Evolutionary conservation across 208 protist species (phyloP), one percentile per base, ranked within the genome.

Genomic region (Wallacemonas rigidus): DNA sequence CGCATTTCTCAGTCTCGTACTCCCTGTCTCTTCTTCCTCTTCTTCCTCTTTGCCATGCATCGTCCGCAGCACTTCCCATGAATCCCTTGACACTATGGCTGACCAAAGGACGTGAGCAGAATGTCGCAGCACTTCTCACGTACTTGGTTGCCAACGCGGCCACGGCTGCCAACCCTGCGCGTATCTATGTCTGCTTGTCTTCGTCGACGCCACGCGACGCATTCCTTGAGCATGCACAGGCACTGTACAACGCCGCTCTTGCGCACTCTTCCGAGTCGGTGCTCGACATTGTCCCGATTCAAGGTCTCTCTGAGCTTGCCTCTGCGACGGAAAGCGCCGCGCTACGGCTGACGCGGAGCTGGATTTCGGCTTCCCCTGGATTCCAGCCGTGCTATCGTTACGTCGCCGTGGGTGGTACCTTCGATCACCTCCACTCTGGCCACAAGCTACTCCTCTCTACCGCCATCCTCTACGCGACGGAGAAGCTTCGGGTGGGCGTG

Each of bases 321-420:
- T 17, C 12, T 7, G 3, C 14, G 36, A 26, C 45, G 48, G 6
- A 17, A 7, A 53, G 6, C 51, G 11, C 60, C 17, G 39, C 36
- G 57, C 3, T n/a, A n/a, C 57, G 39, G 53, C 48, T 61, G 58
- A 17, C 15, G 3, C 69, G 11, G 43, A 68, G 57, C 35, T 79
- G 15, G 75, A 75, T 61, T 38, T n/a, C 58, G 6, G 39, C 54
- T 0, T 54, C 36, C 39, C 17, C 63, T 1, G 89, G 81, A 15
- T 96, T 94, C 65, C 36, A 71, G 26, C 89, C 85, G 0, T 43
- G 83, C 39, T 96, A 91, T 76, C 71, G 74, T 12, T 83, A 91
- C 74, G 90, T 96, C 7, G 93, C 90, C 9, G 81, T 97, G 36
- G 93, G 93, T 17, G 93, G 93, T 51, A 97, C 93, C 15, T 97